Base-by-base conservation (phyloP, 1,284 basidiomycete species). In the Malassezia arunalokei region DNA sequence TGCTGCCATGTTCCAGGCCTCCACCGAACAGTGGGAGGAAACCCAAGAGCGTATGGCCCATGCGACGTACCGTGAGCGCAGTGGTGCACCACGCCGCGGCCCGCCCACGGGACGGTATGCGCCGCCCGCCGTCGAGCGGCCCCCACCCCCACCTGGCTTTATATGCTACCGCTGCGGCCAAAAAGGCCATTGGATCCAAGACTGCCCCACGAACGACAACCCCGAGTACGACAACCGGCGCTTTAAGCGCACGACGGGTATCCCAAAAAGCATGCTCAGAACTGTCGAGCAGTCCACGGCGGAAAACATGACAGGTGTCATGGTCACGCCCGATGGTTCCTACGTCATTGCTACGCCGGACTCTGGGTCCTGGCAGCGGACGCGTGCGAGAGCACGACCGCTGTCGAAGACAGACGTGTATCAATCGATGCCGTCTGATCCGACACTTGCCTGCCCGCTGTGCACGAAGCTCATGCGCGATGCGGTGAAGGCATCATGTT, bases 121-220 rank as follows among this genome's bases (percentile, higher is more conserved):
- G 5, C 6, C 30, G 38, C 48, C 47, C 6, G 43, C 43, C 2
- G 43, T 47, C 8, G 53, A 55, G 29, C 53, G 53, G 3, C 64
- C 64, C 33, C 68, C 68, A 20, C 68, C 68, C 17, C 68, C 68
- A 3, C 51, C 59, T n/a, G 94, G 91, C 50, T 99, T 98, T 76
- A 90, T 98, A n/a, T 98, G 94, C 74, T 96, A 96, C 75, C 83
- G 94, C 37, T 99, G 94, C 76, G 91, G 91, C 39, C 86, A 94
- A 76, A 94, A 95, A 43, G 70, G 70, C 8, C 94, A 99, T 71
- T 98, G 94, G 94, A 99, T 99, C 62, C 92, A 99, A 74, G 88
- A 94, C 62, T 99, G 94, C 71, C 94, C 94, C 0, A 94, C 89
- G 3, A 96, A 96, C 73, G 89, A 87, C 64, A 88, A 98, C 73